Base-by-base conservation (phyloP, 1,284 basidiomycete genomes). In the Cryptococcus sp. region DNA sequence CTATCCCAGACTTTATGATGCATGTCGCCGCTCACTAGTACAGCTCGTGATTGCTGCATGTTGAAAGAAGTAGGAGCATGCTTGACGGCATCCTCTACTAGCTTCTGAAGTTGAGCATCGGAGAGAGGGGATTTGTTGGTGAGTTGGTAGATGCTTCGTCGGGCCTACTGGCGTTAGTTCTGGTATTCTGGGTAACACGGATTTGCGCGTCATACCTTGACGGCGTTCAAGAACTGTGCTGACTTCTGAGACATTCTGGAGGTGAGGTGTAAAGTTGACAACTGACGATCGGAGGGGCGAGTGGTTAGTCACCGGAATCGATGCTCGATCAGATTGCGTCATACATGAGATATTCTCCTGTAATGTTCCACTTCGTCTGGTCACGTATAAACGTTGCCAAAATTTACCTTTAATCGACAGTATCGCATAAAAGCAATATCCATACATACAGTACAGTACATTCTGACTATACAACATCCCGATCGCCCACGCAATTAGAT, bases 51-150 rank as follows among this genome's bases (percentile, higher is more conserved):
- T 11, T 75, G 72, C 60, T 79, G 77, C 34, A 73, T 75, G 72
- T 80, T 79, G 73, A 68, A 73, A 31, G 66, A 63, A 37, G 64
- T 69, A 16, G 78, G 78, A 7, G 74, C 65, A 61, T 76, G 67
- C 61, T 76, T 76, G 56, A 80, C 66, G 46, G 68, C 67, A 39
- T 69, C 56, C 59, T 77, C 61, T 52, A 80, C 72, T 42, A 79
- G 56, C 43, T 67, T 64, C 31, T 70, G 56, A 51, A 80, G 61
- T 50, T 74, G 61, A 3, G 63, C 65, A 51, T 77, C 64, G 24
- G 70, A 53, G 47, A 79, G 59, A 25, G 74, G 60, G 13, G 67
- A 67, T 50, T 70, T 65, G 56, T 73, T 67, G 46, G 67, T 67
- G 22, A 79, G 65, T 21, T 66, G 62, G 64, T 79, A 79, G 65